These are phyloP conservation scores for Amylocarpus encephaloides DNA, from an alignment of 2,329 filamentous ascomycete genomes.

Conservation along the genomic window DNA sequence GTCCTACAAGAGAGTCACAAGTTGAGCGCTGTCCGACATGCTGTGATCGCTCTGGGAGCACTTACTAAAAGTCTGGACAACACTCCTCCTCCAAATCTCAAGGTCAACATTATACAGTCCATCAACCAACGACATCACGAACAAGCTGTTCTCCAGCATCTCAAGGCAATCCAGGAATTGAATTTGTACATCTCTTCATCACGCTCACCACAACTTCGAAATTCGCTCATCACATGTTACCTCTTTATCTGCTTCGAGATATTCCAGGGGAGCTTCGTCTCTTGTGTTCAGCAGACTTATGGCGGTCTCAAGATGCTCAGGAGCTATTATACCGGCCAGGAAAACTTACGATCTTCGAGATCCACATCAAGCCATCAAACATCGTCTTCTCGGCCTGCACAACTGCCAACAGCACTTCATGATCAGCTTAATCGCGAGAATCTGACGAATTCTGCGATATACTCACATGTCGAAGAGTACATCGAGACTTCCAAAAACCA, in stretches of 20 bases:
- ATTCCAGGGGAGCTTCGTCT: conserved; percentile 44
- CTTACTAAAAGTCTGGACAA: conserved; percentile 57
- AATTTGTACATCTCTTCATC: conserved; percentile 40
- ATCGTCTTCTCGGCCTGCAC: neutral
- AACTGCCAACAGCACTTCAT: conserved; percentile 13
- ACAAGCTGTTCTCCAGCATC: conserved; percentile 53
- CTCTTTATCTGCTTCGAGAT: conserved; percentile 30
- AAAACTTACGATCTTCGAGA: conserved; percentile 14
- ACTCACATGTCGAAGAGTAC: conserved; percentile 22
- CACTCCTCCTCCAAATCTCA: conserved; percentile 25
- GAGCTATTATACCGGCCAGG: conserved; percentile 26
- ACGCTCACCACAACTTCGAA: conserved; percentile 36
- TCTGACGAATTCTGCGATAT: conserved; percentile 15
- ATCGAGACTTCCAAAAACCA: conserved; percentile 11
- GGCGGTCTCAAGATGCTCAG: conserved; percentile 50
- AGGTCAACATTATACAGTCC: conserved; percentile 33
- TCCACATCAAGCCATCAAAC: conserved; percentile 5
- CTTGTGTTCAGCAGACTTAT: conserved; percentile 55
- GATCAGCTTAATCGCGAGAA: conserved; percentile 17
- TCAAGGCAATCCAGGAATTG: conserved; percentile 48
- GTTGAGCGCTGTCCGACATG: conserved; percentile 55
- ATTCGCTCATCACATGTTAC: conserved; percentile 28
- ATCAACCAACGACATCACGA: conserved; percentile 48
- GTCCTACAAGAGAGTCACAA: conserved; percentile 57
- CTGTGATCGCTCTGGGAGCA: conserved; percentile 60